phyloP scores from a whole-genome alignment of 2,329 filamentous ascomycete genomes.

The Pestalotiopsis fici region DNA sequence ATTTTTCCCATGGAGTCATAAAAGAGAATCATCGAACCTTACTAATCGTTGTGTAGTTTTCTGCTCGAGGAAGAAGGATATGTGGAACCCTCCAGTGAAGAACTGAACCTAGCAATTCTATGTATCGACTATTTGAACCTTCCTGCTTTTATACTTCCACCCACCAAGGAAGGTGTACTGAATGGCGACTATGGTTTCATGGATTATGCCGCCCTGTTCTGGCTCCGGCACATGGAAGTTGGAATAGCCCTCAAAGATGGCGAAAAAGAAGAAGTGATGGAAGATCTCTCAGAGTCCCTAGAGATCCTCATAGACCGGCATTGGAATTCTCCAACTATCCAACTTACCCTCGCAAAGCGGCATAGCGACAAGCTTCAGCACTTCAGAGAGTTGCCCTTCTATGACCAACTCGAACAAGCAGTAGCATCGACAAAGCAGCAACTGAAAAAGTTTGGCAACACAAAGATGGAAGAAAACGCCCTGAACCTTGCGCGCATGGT shows the following conservation, averaged over 20 bases:
- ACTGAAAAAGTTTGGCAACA: background rate
- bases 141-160: background rate
- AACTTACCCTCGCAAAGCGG: background rate
- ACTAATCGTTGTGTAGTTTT: background rate
- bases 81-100: constrained; percentile 18
- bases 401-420: background rate
- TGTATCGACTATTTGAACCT: constrained; percentile 6
- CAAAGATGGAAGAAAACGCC: background rate
- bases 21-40: background rate
- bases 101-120: constrained; percentile 13
- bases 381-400: background rate
- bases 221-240: constrained; percentile 9
- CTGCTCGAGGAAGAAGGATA: background rate
- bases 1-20: background rate
- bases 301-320: background rate
- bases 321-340: background rate
- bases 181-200: constrained; percentile 10
- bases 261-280: background rate
- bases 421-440: background rate
- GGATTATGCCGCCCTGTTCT: constrained; percentile 12
- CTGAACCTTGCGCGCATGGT: background rate
- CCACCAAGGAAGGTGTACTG: background rate
- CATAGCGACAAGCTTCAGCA: background rate
- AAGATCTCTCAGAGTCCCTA: background rate
- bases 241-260: background rate